These are phyloP conservation scores for Rhodomyrtus psidioides DNA, from an alignment of 441 rosid genomes.

Conservation along the genomic window DNA sequence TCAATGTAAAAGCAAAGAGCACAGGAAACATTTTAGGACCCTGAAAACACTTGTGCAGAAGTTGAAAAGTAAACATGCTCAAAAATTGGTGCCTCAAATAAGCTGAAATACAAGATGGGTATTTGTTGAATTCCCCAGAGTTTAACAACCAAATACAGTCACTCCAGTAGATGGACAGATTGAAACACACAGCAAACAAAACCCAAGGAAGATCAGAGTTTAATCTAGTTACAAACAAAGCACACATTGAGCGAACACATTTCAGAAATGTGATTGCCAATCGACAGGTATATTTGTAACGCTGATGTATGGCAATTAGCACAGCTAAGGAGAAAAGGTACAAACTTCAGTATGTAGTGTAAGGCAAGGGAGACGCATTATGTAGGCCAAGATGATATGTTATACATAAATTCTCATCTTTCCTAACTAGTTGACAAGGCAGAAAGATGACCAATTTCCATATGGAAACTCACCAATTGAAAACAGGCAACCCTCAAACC, in stretches of 20 bases:
- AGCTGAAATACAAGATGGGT: neutral
- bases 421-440: neutral
- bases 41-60: neutral
- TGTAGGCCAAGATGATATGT: neutral
- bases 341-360: neutral
- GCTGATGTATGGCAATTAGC: neutral
- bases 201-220: neutral
- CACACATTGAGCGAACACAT: neutral
- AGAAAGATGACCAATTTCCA: neutral
- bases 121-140: neutral
- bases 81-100: neutral
- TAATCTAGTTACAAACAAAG: neutral
- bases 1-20: neutral
- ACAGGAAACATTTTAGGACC: neutral
- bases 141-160: neutral
- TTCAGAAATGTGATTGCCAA: neutral
- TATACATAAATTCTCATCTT: neutral
- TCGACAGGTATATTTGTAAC: neutral
- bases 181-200: neutral
- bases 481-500: neutral
- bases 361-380: neutral
- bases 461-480: neutral
- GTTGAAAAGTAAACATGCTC: neutral
- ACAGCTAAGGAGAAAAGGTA: neutral
- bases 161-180: neutral